These are phyloP conservation scores for Tricholoma hemisulphureum DNA, from an alignment of 768 basidiomycete species.

Conservation along the genomic window DNA sequence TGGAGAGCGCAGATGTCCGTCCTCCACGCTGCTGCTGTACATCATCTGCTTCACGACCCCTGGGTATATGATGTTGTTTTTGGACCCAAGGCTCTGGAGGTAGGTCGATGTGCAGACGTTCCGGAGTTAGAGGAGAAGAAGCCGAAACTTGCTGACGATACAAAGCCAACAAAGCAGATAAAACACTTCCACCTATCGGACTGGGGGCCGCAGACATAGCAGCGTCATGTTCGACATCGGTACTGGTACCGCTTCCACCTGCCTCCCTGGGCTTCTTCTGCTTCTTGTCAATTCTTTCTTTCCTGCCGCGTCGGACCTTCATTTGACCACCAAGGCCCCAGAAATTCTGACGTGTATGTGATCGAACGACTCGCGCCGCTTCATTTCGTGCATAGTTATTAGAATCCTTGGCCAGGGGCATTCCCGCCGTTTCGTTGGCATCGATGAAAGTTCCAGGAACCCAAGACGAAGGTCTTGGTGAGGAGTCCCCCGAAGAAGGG, in stretches of 20 bases:
- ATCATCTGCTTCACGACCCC: background rate
- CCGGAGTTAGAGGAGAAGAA: slow-evolving; percentile 21
- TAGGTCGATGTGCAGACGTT: background rate
- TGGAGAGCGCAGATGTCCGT: background rate
- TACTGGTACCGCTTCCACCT: slow-evolving; percentile 6
- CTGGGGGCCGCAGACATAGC: slow-evolving; percentile 14
- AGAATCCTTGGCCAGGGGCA: slow-evolving; percentile 39
- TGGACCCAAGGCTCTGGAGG: slow-evolving; percentile 1
- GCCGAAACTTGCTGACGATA: slow-evolving; percentile 44
- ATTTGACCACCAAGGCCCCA: background rate
- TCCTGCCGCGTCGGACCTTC: background rate
- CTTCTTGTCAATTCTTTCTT: slow-evolving; percentile 11
- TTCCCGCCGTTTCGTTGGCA: slow-evolving; percentile 60
- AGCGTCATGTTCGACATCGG: slow-evolving; percentile 24
- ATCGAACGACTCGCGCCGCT: slow-evolving; percentile 12
- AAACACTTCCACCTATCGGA: slow-evolving; percentile 48
- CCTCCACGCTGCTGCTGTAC: background rate
- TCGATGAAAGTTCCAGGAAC: slow-evolving; percentile 60
- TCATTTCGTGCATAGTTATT: slow-evolving; percentile 1
- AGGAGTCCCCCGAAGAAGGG: background rate
- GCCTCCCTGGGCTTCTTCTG: slow-evolving; percentile 10
- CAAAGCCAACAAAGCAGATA: slow-evolving; percentile 64
- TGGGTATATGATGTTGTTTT: background rate
- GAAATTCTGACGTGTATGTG: slow-evolving; percentile 7
- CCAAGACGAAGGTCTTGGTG: slow-evolving; percentile 26